Conservation (phyloP, 805 yeast species). For the Nakazawaea holstii region DNA sequence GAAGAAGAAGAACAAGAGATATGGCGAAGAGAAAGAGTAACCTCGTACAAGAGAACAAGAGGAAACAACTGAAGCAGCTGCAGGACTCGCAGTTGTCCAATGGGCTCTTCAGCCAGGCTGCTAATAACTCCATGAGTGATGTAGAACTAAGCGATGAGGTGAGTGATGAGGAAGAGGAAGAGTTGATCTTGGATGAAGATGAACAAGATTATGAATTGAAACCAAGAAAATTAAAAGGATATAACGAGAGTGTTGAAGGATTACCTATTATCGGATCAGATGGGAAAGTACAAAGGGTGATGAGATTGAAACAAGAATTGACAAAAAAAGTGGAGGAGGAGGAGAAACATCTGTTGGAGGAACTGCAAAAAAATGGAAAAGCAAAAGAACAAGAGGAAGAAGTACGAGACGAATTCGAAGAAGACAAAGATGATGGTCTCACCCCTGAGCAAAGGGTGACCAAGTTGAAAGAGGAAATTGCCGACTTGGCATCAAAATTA, state of each 20-base stretch:
- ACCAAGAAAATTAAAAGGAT: conserved; percentile 53
- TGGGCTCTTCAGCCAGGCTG: conserved; percentile 27
- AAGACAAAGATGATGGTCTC: conserved; percentile 36
- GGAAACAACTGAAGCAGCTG: conserved; percentile 32
- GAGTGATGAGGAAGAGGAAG: conserved; percentile 16
- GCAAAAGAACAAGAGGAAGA: conserved; percentile 13
- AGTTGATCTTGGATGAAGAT: conserved; percentile 51
- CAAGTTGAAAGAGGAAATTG: conserved; percentile 75
- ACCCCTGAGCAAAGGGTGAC: conserved; percentile 49
- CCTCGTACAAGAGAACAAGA: conserved; percentile 20
- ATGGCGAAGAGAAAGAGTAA: conserved; percentile 9
- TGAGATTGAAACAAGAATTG: conserved; percentile 26
- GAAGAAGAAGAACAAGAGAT: neutral
- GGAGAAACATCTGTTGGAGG: neutral
- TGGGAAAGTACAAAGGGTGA: conserved; percentile 70
- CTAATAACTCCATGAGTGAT: conserved; percentile 13
- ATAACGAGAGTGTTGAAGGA: conserved; percentile 49
- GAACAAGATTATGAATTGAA: conserved; percentile 74
- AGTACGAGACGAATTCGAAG: conserved; percentile 11
- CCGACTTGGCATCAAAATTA: conserved; percentile 69
- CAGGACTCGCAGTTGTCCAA: conserved; percentile 35
- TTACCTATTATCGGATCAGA: conserved; percentile 73
- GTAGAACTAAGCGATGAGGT: conserved; percentile 18
- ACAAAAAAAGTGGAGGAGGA: conserved; percentile 14
- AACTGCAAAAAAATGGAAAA: too few relatives aligned